These are phyloP conservation scores for Lentinula raphanica DNA, from an alignment of 768 basidiomycete genomes.

Conservation along the genomic window DNA sequence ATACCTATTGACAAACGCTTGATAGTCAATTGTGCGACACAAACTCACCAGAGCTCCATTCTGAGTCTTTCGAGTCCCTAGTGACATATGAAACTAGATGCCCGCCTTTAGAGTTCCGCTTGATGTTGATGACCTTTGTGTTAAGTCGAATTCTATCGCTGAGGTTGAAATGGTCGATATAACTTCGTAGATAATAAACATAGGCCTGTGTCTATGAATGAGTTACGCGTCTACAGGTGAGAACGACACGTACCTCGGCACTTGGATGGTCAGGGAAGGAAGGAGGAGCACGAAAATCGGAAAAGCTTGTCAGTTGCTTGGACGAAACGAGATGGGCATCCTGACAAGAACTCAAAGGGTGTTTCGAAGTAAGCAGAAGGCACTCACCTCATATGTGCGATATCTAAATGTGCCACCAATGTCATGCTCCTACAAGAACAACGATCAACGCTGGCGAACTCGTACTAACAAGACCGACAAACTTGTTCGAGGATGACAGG, in stretches of 20 bases:
- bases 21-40: neutral
- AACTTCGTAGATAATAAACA: slow-evolving; percentile 44
- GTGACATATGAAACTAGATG: slow-evolving; percentile 32
- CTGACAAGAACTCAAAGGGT: slow-evolving; percentile 11
- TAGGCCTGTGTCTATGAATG: slow-evolving; percentile 32
- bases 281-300: slow-evolving; percentile 49
- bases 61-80: slow-evolving; percentile 13
- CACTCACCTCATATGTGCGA: slow-evolving; percentile 37
- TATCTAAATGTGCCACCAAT: slow-evolving; percentile 52
- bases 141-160: slow-evolving; percentile 30
- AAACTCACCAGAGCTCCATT: slow-evolving; percentile 25
- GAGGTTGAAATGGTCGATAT: slow-evolving; percentile 38
- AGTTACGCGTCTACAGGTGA: neutral
- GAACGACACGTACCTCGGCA: slow-evolving; percentile 23
- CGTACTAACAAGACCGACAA: neutral
- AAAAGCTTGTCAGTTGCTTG: slow-evolving; percentile 57
- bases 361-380: neutral
- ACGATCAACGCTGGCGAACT: neutral
- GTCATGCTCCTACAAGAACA: slow-evolving; percentile 25
- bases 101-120: slow-evolving; percentile 24
- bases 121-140: slow-evolving; percentile 34
- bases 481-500: slow-evolving; percentile 40
- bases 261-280: slow-evolving; percentile 44
- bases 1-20: neutral
- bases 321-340: slow-evolving; percentile 48